Base-by-base conservation (phyloP, 1,284 basidiomycete genomes). In the Singerocomus inundabilis region DNA sequence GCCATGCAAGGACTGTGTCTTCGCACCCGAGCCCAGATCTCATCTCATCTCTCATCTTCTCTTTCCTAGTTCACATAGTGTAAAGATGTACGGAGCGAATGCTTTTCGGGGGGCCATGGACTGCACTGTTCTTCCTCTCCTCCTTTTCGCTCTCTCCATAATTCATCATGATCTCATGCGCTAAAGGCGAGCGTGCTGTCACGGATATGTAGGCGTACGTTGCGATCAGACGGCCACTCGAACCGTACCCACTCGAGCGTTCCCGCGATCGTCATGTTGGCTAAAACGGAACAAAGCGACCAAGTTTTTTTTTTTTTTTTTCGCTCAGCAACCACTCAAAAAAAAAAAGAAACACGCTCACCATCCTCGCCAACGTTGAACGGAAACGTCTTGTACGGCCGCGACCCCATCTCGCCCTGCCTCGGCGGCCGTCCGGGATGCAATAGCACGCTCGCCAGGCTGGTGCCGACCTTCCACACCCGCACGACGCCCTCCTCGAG, bases 381-480 rank as follows among this genome's bases (percentile, higher is more conserved):
- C 37, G 78, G 79, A 42, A 93, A 77, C 4, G 83, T 85, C 69
- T 93, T 95, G 74, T 82, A 96, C 2, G 93, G 92, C 44, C 88
- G 81, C 0, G 88, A 90, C 12, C 86, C 85, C 35, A 78, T 76
- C 53, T 86, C 82, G 0, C 87, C 92, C 70, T 98, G 94, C n/a
- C 92, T 74, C 2, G 96, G 94, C 8, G 93, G 93, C 7, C 86
- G 86, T 1, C 95, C 94, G 0, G 94, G 93, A 53, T 85, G 86
- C 64, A 98, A 94, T 67, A 98, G 85, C 26, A 26, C 37, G 54
- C 91, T 93, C 25, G 82, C 78, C 58, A 98, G 80, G 64, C 88
- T 91, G 11, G 83, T 78, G 0, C 93, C 93, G 15, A 94, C 89
- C 64, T 94, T 96, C 92, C 93, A 94, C 13, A 93, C 88, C 9